A percentile compares a stretch with the other conserved stretches of the same genome.
These are phyloP conservation scores for Paecilomyces dactylethromorphus DNA, from an alignment of 2,329 filamentous ascomycete species.

Conservation along the genomic window DNA sequence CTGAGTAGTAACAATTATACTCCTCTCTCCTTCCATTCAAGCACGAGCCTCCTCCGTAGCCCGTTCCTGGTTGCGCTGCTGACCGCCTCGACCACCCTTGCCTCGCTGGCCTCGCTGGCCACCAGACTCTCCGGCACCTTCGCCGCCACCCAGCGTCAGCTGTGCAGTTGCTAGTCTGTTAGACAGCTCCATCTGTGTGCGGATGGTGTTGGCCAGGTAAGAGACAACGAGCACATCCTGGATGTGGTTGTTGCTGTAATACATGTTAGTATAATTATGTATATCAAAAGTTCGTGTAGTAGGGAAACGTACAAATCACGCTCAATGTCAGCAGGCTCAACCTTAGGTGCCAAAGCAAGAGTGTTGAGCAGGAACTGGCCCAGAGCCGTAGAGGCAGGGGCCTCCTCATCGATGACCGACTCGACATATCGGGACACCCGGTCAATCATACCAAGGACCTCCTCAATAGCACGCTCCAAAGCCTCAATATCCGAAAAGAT, in stretches of 20 bases:
- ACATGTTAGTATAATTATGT: slow-evolving; percentile 23
- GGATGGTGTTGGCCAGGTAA: slow-evolving; percentile 97
- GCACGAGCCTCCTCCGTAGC: slow-evolving; percentile 32
- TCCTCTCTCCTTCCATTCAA: slow-evolving; percentile 12
- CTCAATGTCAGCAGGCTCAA: slow-evolving; percentile 84
- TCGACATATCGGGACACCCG: slow-evolving; percentile 87
- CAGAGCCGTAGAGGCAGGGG: slow-evolving; percentile 79
- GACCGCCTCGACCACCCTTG: slow-evolving; percentile 29
- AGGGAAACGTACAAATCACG: slow-evolving; percentile 67
- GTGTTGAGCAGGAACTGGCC: slow-evolving; percentile 95
- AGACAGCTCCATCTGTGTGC: slow-evolving; percentile 96
- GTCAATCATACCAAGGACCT: slow-evolving; percentile 83
- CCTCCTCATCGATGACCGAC: slow-evolving; percentile 82
- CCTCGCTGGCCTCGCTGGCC: slow-evolving; percentile 37
- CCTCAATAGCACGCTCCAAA: slow-evolving; percentile 76
- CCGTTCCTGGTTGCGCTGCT: slow-evolving; percentile 33
- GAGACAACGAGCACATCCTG: slow-evolving; percentile 98
- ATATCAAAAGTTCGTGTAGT: slow-evolving; percentile 1
- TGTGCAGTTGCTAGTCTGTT: slow-evolving; percentile 84
- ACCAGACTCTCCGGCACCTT: slow-evolving; percentile 29
- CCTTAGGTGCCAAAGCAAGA: slow-evolving; percentile 88
- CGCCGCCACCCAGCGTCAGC: slow-evolving; percentile 52
- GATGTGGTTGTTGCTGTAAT: slow-evolving; percentile 84
- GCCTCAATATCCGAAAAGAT: slow-evolving; percentile 85
- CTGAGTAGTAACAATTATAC: slow-evolving; percentile 17